Evolutionary conservation across 1,139 yeast species (phyloP).

Genomic region (Suhomyces bribrorum): DNA sequence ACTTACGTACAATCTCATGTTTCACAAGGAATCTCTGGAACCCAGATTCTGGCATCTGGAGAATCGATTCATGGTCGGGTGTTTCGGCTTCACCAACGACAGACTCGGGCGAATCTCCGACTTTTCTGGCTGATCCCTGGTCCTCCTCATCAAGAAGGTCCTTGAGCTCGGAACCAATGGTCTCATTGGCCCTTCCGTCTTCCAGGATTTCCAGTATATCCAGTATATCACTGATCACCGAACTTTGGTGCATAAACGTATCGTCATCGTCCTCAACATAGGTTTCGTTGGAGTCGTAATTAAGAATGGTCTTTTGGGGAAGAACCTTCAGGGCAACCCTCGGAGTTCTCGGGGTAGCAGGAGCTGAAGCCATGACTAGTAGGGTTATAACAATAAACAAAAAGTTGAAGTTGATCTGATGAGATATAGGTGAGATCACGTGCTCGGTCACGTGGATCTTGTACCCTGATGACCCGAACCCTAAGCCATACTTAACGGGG

Average conservation of each 20-base stretch:
- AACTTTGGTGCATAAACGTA: conserved; percentile 33
- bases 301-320: conserved; percentile 23
- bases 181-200: conserved; percentile 13
- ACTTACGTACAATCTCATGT: conserved; percentile 87
- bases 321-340: conserved; percentile 12
- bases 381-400: not conserved
- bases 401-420: not conserved
- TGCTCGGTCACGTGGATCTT: not conserved
- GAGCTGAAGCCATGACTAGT: conserved; percentile 16
- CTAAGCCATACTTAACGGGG: too few species aligned
- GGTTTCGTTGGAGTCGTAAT: conserved; percentile 31
- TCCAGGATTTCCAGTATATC: conserved; percentile 11
- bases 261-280: conserved; percentile 43
- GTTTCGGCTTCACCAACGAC: conserved; percentile 3
- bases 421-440: not conserved
- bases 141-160: conserved; percentile 13
- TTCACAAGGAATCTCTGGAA: conserved; percentile 60
- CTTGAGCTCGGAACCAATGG: conserved; percentile 15
- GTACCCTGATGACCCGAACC: not conserved
- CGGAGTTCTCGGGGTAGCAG: conserved; percentile 19
- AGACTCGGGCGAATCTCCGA: conserved; percentile 14
- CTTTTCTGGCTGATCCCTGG: conserved; percentile 1
- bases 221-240: conserved; percentile 19
- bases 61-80: not conserved
- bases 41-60: conserved; percentile 7